Base-by-base conservation (phyloP, 2,329 filamentous ascomycete species). In the Pyrenophora graminea region DNA sequence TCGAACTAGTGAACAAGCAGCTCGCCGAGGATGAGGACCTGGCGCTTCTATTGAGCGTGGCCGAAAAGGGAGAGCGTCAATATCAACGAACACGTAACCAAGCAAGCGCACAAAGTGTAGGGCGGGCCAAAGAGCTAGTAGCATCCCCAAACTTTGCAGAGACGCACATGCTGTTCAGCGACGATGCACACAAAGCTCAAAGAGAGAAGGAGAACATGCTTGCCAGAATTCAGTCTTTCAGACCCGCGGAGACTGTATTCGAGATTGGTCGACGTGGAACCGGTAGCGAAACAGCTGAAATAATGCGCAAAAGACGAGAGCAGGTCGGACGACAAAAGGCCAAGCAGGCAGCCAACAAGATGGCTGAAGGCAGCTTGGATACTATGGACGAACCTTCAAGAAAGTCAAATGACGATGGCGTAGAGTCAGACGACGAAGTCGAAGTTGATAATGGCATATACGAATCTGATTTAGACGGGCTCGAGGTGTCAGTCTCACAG, bases 191-290 rank as follows among this genome's bases (percentile, higher is more conserved):
- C 46, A 83, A 88, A 44, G 82, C 82, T 0, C 81, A 85, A 48
- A 78, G 83, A 53, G 86, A 90, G 41, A 84, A 92, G 27, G 85
- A 91, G 41, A 86, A 88, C 43, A 96, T 99, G 90, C 79, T 99
- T 25, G 90, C 91, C 27, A 85, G 87, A 51, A 90, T 99, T 50
- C 92, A 90, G 64, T 88, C 88, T 2, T 99, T 94, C 76, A 85
- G 90, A 62, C 94, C 95, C 0, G 81, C 87, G 37, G 94, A 99
- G 74, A 97, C 93, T 0, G 90, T 99, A n/a, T 99, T 99, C 63
- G 94, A 99, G 73, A 87, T 97, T 56, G 89, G 89, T 6, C 85
- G 87, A 61, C 83, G 86, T 54, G 88, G 86, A 59, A 80, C 79
- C 2, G 79, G 79, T 41, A 67, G 65, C 34, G 85, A 88, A 67